Percentiles rank a stretch among this genome's conserved stretches.
phyloP scores from a whole-genome alignment of 1,139 yeast species.

The Lodderomyces margitis region DNA sequence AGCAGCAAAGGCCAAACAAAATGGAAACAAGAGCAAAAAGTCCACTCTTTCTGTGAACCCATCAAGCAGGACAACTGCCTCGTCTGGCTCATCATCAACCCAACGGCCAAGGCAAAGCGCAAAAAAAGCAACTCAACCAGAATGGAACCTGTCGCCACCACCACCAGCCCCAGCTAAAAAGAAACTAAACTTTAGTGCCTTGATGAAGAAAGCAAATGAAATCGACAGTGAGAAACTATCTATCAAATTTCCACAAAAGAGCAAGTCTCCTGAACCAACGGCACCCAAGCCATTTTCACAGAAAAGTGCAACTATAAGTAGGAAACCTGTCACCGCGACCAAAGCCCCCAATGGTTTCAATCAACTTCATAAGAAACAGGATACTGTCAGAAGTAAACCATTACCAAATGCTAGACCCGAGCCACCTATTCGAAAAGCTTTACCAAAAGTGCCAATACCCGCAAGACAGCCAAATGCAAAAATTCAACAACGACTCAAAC shows the following conservation, averaged over 20 bases:
- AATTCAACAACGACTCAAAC: slow-evolving; percentile 27
- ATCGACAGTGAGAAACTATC: slow-evolving; percentile 46
- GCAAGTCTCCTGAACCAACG: slow-evolving; percentile 29
- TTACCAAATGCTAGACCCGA: slow-evolving; percentile 1
- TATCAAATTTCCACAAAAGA: slow-evolving; percentile 33
- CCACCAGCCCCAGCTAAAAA: slow-evolving; percentile 24
- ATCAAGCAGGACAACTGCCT: background rate
- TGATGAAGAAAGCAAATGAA: slow-evolving; percentile 69
- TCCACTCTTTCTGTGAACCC: background rate
- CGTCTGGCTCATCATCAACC: background rate
- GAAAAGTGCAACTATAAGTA: background rate
- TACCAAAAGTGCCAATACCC: slow-evolving; percentile 15
- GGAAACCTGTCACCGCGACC: background rate
- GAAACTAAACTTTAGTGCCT: slow-evolving; percentile 60
- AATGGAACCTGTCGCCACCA: slow-evolving; percentile 6
- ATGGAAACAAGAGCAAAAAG: background rate
- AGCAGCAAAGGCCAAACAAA: slow-evolving; percentile 7
- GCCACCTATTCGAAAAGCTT: slow-evolving; percentile 1
- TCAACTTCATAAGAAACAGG: background rate
- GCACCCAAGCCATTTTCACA: background rate
- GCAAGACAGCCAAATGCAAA: slow-evolving; percentile 21
- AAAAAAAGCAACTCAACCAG: slow-evolving; percentile 30
- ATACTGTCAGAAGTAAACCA: background rate
- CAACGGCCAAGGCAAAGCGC: slow-evolving; percentile 20
- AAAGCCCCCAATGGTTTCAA: background rate